Conservation (phyloP, 2,329 filamentous ascomycete genomes). For the Bipolaris oryzae region DNA sequence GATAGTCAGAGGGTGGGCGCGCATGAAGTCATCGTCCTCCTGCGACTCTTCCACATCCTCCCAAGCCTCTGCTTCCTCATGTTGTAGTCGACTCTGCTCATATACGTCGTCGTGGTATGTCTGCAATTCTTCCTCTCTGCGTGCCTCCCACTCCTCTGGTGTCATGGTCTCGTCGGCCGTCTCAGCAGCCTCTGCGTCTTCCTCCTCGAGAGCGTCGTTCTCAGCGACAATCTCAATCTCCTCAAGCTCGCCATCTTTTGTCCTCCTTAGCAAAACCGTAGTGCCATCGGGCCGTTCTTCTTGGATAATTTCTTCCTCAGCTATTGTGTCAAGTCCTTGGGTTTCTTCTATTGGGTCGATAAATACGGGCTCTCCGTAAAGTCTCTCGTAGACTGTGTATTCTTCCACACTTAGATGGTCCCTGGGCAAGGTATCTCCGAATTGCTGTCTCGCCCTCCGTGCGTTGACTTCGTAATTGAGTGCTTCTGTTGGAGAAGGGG, state of each 20-base stretch:
- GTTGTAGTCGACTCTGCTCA: slow-evolving; percentile 52
- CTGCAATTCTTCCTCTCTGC: slow-evolving; percentile 41
- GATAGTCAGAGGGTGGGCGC: slow-evolving; percentile 75
- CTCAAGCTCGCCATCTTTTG: slow-evolving; percentile 64
- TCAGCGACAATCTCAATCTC: slow-evolving; percentile 58
- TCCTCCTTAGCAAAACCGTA: slow-evolving; percentile 59
- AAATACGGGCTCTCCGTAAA: slow-evolving; percentile 76
- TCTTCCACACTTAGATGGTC: slow-evolving; percentile 73
- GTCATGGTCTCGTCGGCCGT: slow-evolving; percentile 32
- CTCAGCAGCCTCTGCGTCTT: slow-evolving; percentile 34
- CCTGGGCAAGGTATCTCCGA: slow-evolving; percentile 76
- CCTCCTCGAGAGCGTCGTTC: neutral
- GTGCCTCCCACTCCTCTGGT: slow-evolving; percentile 41
- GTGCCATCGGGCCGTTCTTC: slow-evolving; percentile 39
- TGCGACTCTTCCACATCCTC: slow-evolving; percentile 33
- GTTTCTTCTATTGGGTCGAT: slow-evolving; percentile 64
- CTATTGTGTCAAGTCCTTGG: slow-evolving; percentile 52
- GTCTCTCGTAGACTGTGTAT: slow-evolving; percentile 74
- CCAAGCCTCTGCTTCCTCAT: slow-evolving; percentile 50
- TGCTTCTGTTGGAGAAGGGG: slow-evolving; percentile 26
- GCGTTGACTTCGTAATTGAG: slow-evolving; percentile 66
- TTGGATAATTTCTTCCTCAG: slow-evolving; percentile 53
- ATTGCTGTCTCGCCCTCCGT: slow-evolving; percentile 73
- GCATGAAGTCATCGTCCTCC: slow-evolving; percentile 53
- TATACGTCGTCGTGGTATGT: slow-evolving; percentile 44